Conservation (phyloP, 805 yeast species). For the Kazachstania africana region DNA sequence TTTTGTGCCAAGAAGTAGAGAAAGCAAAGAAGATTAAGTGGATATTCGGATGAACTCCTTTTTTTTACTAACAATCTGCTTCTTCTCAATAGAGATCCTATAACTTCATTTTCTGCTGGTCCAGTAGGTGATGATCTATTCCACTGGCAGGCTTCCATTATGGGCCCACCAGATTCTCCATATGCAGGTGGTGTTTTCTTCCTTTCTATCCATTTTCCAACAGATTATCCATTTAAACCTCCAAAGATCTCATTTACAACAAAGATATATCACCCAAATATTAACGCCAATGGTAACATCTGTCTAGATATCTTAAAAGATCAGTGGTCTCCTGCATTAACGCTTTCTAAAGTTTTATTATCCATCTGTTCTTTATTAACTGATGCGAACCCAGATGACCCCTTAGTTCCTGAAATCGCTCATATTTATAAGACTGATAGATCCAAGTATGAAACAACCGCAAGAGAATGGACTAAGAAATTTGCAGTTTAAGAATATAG, state of each 20-base stretch:
- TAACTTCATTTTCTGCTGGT: slow-evolving; percentile 97
- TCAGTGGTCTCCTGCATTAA: slow-evolving; percentile 98
- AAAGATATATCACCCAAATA: slow-evolving; percentile 94
- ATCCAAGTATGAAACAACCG: slow-evolving; percentile 89
- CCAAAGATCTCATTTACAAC: slow-evolving; percentile 91
- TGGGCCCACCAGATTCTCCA: slow-evolving; percentile 97
- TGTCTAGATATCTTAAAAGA: slow-evolving; percentile 95
- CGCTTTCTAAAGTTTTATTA: slow-evolving; percentile 87
- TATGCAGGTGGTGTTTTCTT: slow-evolving; percentile 89
- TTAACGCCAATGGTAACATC: slow-evolving; percentile 89
- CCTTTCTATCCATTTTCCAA: slow-evolving; percentile 93
- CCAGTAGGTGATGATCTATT: slow-evolving; percentile 96
- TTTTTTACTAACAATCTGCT: slow-evolving; percentile 7
- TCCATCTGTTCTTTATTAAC: slow-evolving; percentile 93
- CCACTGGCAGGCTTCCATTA: slow-evolving; percentile 99
- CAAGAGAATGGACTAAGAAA: slow-evolving; percentile 97
- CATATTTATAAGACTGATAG: slow-evolving; percentile 91
- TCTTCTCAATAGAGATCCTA: slow-evolving; percentile 72
- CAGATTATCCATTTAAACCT: slow-evolving; percentile 98
- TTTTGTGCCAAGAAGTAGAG: too few species aligned
- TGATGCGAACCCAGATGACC: slow-evolving; percentile 98
- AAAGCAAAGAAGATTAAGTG: too few species aligned
- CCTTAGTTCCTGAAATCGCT: slow-evolving; percentile 96
- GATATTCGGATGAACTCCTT: too few species aligned
- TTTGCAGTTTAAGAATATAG: slow-evolving; percentile 75